Percentiles rank a stretch among this genome's conserved stretches.
Evolutionary conservation across 2,329 filamentous ascomycete genomes (phyloP).

Genomic region (Colletotrichum sp.): DNA sequence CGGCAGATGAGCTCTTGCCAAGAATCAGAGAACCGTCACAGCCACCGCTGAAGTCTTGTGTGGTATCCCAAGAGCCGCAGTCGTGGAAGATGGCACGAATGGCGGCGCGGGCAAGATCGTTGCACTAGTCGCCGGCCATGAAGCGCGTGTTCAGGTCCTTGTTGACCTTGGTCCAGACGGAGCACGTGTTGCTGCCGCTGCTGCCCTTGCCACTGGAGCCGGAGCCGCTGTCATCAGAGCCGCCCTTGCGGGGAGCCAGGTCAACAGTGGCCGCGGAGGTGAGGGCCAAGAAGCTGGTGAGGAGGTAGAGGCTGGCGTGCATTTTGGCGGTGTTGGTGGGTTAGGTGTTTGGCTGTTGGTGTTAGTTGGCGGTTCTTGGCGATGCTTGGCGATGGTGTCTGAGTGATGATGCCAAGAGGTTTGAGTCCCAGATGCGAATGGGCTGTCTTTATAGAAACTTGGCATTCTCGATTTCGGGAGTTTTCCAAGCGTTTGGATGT

Average conservation of each 20-base stretch:
- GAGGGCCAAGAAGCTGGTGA: background rate
- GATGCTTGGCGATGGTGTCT: background rate
- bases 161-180: slow-evolving; percentile 43
- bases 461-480: background rate
- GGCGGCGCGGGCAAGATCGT: slow-evolving; percentile 43
- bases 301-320: background rate
- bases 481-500: background rate
- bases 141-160: slow-evolving; percentile 39
- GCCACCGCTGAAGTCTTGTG: slow-evolving; percentile 39
- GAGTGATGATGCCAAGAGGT: background rate
- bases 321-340: background rate
- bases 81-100: slow-evolving; percentile 54
- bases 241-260: background rate
- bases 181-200: background rate
- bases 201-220: background rate
- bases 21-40: slow-evolving; percentile 51
- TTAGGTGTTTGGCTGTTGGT: background rate
- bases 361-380: background rate
- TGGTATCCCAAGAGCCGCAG: slow-evolving; percentile 44
- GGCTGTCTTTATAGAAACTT: background rate
- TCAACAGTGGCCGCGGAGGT: background rate
- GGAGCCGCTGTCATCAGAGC: background rate
- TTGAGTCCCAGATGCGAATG: background rate
- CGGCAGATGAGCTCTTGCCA: slow-evolving; percentile 15
- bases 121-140: slow-evolving; percentile 36